Conservation (phyloP, 78 protist genomes). For the Anaeramoeba ignava region DNA sequence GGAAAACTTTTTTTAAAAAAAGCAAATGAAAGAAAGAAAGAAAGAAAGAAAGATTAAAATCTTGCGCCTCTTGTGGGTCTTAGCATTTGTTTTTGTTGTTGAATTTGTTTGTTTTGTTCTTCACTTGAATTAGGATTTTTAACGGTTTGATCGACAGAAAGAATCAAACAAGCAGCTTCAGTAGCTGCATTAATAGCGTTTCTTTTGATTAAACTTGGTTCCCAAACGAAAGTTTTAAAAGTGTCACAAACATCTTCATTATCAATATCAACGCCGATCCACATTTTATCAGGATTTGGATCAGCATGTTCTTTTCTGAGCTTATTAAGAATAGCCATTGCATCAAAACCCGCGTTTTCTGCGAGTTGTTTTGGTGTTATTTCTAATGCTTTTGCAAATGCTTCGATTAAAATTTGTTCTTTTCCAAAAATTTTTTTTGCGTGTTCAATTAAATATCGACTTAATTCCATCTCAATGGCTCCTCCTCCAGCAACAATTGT, state of each 20-base stretch:
- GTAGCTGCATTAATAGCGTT: slow-evolving; percentile 92
- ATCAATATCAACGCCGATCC: slow-evolving; percentile 58
- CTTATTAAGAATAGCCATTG: slow-evolving; percentile 90
- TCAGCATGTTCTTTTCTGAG: slow-evolving; percentile 79
- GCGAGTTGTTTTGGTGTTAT: slow-evolving; percentile 78
- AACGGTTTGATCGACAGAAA: slow-evolving; percentile 96
- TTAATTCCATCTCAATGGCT: slow-evolving; percentile 92
- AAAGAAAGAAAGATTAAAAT: no score
- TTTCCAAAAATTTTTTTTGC: slow-evolving; percentile 35
- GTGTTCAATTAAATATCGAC: slow-evolving; percentile 62
- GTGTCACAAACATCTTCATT: slow-evolving; percentile 88
- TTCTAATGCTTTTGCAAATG: slow-evolving; percentile 79
- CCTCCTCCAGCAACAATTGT: slow-evolving; percentile 93
- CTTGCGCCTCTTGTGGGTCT: no score
- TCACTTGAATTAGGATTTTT: slow-evolving; percentile 61
- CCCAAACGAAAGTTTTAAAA: slow-evolving; percentile 87
- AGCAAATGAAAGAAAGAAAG: no score
- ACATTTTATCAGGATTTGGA: slow-evolving; percentile 1
- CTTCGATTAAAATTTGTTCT: slow-evolving; percentile 82
- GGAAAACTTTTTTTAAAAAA: no score
- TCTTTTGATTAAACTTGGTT: slow-evolving; percentile 81
- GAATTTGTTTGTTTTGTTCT: no score
- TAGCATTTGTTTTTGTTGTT: no score
- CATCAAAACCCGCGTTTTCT: slow-evolving; percentile 90
- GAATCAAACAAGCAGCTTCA: slow-evolving; percentile 95